Evolutionary conservation across 192 early-diverging fungal genomes (phyloP), one percentile per base, ranked within the genome.

Genomic region (Coemansia sp.): DNA sequence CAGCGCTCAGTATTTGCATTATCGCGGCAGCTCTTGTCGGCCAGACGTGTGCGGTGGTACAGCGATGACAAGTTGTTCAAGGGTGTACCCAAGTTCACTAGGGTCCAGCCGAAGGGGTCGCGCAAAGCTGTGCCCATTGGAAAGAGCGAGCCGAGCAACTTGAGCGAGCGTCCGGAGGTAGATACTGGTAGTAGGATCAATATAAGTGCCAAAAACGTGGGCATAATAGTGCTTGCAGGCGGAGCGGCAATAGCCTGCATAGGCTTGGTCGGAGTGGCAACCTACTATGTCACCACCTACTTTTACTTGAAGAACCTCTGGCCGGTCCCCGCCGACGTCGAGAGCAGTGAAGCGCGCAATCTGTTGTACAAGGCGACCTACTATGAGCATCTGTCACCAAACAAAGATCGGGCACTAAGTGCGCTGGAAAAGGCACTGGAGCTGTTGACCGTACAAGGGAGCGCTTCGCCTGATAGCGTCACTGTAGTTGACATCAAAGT

Each of bases 51-150:
- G 51, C 51, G 51, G 51, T 55, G 51, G 35, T 71, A 71, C 63
- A 66, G 48, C 33, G 36, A 66, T 10, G 64, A 56, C 6, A 63
- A 63, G 24, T n/a, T 80, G 51, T 50, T 80, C 13, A 80, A 74
- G 38, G 77, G 77, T 5, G 71, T 66, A 33, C 77, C 77, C 21
- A 65, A 69, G 45, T 74, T 80, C 45, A 80, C 72, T 11, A 55
- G 62, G 26, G 55, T 80, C 21, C 60, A 65, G 50, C 58, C 67
- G 18, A 71, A 70, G 42, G 21, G 21, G 9, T 20, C 55, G 40
- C 36, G 20, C 26, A 26, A 33, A n/a, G 51, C 14, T 16, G 51
- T 55, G 26, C 51, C 51, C 31, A 28, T 31, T 28, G 51, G 26
- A 13, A 14, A n/a, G n/a, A n/a, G n/a, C n/a, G n/a, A n/a, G n/a